Conservation (phyloP, 352 stramenopile species). For the Phytopythium mirpurense region DNA sequence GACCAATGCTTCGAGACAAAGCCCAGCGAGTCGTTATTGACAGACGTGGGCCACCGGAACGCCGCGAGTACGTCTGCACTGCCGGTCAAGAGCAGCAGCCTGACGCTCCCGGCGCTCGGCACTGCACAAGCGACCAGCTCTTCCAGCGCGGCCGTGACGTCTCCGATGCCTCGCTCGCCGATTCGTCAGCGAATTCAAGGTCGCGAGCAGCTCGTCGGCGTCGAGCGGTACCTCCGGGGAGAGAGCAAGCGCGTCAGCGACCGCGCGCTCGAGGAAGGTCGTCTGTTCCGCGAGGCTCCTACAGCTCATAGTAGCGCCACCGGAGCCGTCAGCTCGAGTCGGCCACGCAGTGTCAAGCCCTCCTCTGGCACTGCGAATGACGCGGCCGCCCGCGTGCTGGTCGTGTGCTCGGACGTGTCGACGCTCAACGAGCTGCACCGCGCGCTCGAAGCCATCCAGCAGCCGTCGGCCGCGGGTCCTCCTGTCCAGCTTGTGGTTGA, state of each 20-base stretch:
- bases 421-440: slow-evolving; percentile 33
- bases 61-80: slow-evolving; percentile 16
- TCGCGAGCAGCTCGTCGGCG: slow-evolving; percentile 24
- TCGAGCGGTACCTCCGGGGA: slow-evolving; percentile 64
- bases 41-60: slow-evolving; percentile 1
- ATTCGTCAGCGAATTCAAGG: slow-evolving; percentile 17
- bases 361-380: neutral
- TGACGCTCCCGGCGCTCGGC: neutral
- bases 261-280: slow-evolving; percentile 20
- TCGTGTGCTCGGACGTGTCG: slow-evolving; percentile 34
- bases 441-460: slow-evolving; percentile 10
- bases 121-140: slow-evolving; percentile 5
- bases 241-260: slow-evolving; percentile 45
- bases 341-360: neutral
- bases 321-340: neutral
- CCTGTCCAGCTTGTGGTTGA: slow-evolving; percentile 34
- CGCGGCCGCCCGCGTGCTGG: slow-evolving; percentile 35
- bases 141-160: neutral
- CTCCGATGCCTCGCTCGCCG: neutral
- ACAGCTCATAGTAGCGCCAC: neutral
- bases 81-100: slow-evolving; percentile 8
- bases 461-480: slow-evolving; percentile 5
- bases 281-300: slow-evolving; percentile 32
- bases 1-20: neutral
- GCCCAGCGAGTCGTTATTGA: neutral